Evolutionary conservation across 441 rosid species (phyloP).

Genomic region (Adansonia madagascariensis): DNA sequence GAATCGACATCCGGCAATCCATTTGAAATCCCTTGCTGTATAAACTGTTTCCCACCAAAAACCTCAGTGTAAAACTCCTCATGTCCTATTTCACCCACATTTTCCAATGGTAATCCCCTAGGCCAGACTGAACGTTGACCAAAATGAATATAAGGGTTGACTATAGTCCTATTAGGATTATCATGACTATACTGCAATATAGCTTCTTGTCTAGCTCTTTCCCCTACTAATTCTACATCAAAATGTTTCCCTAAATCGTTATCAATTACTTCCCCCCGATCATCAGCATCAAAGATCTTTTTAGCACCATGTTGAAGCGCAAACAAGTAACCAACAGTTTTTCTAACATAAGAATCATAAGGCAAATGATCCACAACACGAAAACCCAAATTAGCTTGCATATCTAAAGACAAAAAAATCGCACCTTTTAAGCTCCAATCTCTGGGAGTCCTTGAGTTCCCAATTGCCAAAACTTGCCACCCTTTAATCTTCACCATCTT

Average conservation of each 20-base stretch:
- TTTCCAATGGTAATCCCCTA: not conserved
- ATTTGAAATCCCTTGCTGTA: slow-evolving; percentile 14
- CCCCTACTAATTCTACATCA: slow-evolving; percentile 9
- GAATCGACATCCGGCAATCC: slow-evolving; percentile 14
- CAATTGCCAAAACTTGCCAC: slow-evolving; percentile 16
- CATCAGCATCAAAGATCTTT: slow-evolving; percentile 8
- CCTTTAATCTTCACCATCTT: slow-evolving; percentile 12
- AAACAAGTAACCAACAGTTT: slow-evolving; percentile 4
- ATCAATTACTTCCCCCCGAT: slow-evolving; percentile 8
- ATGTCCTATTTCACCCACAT: slow-evolving; percentile 8
- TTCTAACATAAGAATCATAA: slow-evolving; percentile 16
- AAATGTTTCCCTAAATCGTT: slow-evolving; percentile 8
- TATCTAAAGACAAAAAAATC: slow-evolving; percentile 7
- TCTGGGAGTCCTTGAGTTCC: slow-evolving; percentile 1
- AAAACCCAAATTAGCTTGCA: slow-evolving; percentile 10
- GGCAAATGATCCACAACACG: slow-evolving; percentile 16
- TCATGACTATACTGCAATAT: slow-evolving; percentile 11
- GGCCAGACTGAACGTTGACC: slow-evolving; percentile 6
- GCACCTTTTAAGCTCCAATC: slow-evolving; percentile 13
- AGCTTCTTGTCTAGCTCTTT: slow-evolving; percentile 10
- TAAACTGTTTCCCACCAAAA: not conserved
- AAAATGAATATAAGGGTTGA: slow-evolving; percentile 5
- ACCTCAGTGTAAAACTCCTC: slow-evolving; percentile 15
- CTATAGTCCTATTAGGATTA: slow-evolving; percentile 1
- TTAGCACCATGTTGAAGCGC: slow-evolving; percentile 12